A percentile compares a stretch with the other conserved stretches of the same genome.
phyloP scores from a whole-genome alignment of 768 basidiomycete species.

The Suillus subluteus region DNA sequence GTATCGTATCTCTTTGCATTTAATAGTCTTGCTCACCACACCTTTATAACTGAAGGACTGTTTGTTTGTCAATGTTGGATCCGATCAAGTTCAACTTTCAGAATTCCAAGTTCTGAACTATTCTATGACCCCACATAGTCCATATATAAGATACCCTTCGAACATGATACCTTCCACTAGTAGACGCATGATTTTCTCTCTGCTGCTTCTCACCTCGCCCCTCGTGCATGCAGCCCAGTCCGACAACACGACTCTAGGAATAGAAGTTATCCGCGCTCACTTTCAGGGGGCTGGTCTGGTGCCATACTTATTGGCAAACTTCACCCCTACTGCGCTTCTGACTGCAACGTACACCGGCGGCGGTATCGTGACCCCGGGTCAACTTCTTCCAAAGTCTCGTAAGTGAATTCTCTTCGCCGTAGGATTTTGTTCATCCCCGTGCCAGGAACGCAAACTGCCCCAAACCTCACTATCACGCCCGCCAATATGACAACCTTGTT shows the following conservation, averaged over 20 bases:
- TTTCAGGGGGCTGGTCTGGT: conserved; percentile 63
- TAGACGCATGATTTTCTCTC: conserved; percentile 23
- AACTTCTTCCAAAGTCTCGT: conserved; percentile 60
- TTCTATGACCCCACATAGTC: not conserved
- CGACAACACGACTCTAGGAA: conserved; percentile 43
- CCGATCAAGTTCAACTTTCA: not conserved
- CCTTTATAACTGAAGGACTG: conserved; percentile 1
- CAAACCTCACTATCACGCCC: conserved; percentile 54
- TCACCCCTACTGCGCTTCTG: conserved; percentile 64
- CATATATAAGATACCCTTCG: conserved; percentile 6
- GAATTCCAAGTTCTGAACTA: conserved; percentile 4
- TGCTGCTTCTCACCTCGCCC: conserved; percentile 20
- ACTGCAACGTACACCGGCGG: conserved; percentile 52
- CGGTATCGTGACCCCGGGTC: conserved; percentile 58
- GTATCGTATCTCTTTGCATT: conserved; percentile 24
- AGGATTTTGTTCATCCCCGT: not conserved
- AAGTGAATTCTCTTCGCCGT: conserved; percentile 32
- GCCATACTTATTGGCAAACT: conserved; percentile 61
- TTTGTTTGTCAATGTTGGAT: conserved; percentile 12
- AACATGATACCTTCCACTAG: conserved; percentile 2
- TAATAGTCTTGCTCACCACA: conserved; percentile 14
- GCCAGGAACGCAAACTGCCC: conserved; percentile 59
- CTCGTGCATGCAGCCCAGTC: conserved; percentile 42
- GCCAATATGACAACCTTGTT: conserved; percentile 51
- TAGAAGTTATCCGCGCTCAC: conserved; percentile 69